Percentiles rank a stretch among this genome's conserved stretches.
These are phyloP conservation scores for Cutaneotrichosporon spelunceum DNA, from an alignment of 1,284 basidiomycete genomes.

Conservation along the genomic window DNA sequence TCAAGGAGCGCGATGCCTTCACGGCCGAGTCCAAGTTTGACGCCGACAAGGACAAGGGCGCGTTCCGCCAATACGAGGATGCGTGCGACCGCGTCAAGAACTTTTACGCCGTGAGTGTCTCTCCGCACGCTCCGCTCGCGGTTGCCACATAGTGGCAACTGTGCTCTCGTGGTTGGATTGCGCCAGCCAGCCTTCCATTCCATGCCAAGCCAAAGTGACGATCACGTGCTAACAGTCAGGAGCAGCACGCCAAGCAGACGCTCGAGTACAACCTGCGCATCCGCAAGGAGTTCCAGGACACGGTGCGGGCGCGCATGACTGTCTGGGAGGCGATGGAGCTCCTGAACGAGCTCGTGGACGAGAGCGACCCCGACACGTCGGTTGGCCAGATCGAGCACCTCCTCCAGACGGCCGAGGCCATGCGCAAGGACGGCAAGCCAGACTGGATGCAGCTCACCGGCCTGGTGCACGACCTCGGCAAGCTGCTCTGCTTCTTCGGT, in stretches of 20 bases:
- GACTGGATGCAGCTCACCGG: slow-evolving; percentile 72
- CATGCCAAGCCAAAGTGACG: not conserved
- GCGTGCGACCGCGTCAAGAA: slow-evolving; percentile 82
- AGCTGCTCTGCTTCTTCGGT: slow-evolving; percentile 71
- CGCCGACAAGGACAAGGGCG: slow-evolving; percentile 67
- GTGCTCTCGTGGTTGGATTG: no score
- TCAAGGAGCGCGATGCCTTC: slow-evolving; percentile 51
- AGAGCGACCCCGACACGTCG: slow-evolving; percentile 59
- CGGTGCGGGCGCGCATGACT: slow-evolving; percentile 45
- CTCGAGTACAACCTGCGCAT: slow-evolving; percentile 76
- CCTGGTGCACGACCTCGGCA: slow-evolving; percentile 77
- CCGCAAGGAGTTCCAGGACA: slow-evolving; percentile 43
- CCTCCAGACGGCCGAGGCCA: slow-evolving; percentile 86
- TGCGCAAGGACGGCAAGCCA: slow-evolving; percentile 80
- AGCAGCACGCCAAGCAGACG: slow-evolving; percentile 88
- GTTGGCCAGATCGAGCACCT: slow-evolving; percentile 86
- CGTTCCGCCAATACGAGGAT: slow-evolving; percentile 54
- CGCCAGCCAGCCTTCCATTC: not conserved
- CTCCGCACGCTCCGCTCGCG: slow-evolving; percentile 42
- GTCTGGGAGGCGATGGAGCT: slow-evolving; percentile 90
- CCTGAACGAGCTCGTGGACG: slow-evolving; percentile 81
- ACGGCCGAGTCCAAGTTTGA: slow-evolving; percentile 66
- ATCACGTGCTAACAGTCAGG: slow-evolving; percentile 51
- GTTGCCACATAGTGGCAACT: slow-evolving; percentile 28
- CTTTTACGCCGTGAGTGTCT: slow-evolving; percentile 58